These are phyloP conservation scores for Gossypium bickii DNA, from an alignment of 345 rosid genomes.

Conservation along the genomic window DNA sequence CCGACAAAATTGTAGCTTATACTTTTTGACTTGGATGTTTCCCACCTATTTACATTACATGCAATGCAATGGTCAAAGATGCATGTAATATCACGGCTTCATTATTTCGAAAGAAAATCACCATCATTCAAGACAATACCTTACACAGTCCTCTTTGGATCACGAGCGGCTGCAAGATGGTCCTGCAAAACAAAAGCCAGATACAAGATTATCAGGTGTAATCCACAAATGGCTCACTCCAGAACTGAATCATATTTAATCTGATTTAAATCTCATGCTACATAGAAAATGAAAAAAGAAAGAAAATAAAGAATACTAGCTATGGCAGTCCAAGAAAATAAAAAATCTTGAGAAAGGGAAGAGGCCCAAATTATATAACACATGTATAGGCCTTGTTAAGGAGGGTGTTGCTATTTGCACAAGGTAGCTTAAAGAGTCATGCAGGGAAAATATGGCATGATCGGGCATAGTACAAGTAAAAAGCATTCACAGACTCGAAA, in stretches of 20 bases:
- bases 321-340: not conserved
- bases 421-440: not conserved
- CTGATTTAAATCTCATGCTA: not conserved
- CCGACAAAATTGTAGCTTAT: not conserved
- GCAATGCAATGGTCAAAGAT: conserved; percentile 8
- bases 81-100: conserved; percentile 12
- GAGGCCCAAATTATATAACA: not conserved
- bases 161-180: conserved; percentile 76
- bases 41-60: not conserved
- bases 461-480: not conserved
- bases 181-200: conserved; percentile 47
- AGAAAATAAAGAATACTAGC: not conserved
- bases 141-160: conserved; percentile 56
- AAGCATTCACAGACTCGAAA: not conserved
- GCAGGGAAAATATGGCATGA: not conserved
- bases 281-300: no score
- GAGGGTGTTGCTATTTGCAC: not conserved
- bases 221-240: not conserved
- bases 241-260: no score
- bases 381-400: not conserved
- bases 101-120: conserved; percentile 22
- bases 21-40: conserved; percentile 4
- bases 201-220: not conserved
- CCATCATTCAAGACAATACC: conserved; percentile 14
- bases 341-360: not conserved